A percentile compares a stretch with the other conserved stretches of the same genome.
These are phyloP conservation scores for Mortierella sp. DNA, from an alignment of 371 early-diverging fungal genomes.

Conservation along the genomic window DNA sequence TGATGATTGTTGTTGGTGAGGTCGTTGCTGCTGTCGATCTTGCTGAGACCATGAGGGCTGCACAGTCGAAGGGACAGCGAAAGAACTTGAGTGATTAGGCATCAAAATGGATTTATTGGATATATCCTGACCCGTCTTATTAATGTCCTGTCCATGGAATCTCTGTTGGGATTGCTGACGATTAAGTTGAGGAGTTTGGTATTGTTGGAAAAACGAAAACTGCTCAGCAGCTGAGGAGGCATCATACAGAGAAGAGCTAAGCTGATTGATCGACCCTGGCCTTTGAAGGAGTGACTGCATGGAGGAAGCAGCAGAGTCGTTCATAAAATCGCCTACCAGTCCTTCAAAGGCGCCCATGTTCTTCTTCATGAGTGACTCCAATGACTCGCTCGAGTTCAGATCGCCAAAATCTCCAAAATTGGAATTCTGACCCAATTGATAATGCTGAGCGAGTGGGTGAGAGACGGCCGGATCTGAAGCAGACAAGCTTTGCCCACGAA, in stretches of 20 bases:
- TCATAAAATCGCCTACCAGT: conserved; percentile 9
- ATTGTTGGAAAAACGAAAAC: conserved; percentile 12
- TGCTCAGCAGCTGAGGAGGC: not conserved
- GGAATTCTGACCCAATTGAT: not conserved
- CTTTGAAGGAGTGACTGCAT: conserved; percentile 6
- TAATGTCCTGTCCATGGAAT: not conserved
- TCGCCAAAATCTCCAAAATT: conserved; percentile 17
- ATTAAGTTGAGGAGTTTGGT: not conserved
- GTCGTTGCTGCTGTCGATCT: conserved; percentile 12
- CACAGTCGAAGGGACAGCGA: conserved; percentile 17
- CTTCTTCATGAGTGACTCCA: conserved; percentile 48
- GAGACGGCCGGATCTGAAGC: not conserved
- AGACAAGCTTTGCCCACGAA: not conserved
- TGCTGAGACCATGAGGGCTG: conserved; percentile 21
- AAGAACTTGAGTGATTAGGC: conserved; percentile 32
- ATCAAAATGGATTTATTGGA: conserved; percentile 31
- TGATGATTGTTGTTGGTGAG: conserved; percentile 10
- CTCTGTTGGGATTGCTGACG: not conserved
- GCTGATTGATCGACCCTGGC: not conserved
- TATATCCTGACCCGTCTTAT: conserved; percentile 13
- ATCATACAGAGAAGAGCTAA: not conserved
- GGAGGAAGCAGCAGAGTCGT: conserved; percentile 2
- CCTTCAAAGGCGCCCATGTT: conserved; percentile 21
- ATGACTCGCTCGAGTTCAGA: conserved; percentile 31
- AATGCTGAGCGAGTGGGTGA: conserved; percentile 6